Evolutionary conservation across 2,329 filamentous ascomycete genomes (phyloP).

Genomic region (Metarhizium anisopliae): DNA sequence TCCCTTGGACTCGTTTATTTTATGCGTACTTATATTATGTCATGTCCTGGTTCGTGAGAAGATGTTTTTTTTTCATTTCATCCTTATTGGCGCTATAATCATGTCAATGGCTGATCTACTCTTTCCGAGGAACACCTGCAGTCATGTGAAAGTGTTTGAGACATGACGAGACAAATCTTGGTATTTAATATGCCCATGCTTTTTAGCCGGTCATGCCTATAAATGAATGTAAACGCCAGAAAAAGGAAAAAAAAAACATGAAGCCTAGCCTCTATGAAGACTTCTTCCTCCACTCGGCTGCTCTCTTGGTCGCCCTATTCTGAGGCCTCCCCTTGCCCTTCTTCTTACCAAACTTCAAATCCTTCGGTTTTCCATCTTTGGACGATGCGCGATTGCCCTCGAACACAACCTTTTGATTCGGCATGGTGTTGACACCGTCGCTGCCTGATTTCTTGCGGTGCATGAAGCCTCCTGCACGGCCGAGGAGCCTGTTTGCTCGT

Average conservation of each 20-base stretch:
- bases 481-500: slow-evolving; percentile 66
- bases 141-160: too few relatives aligned
- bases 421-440: slow-evolving; percentile 16
- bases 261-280: not conserved
- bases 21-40: not conserved
- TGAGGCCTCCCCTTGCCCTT: slow-evolving; percentile 38
- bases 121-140: too few relatives aligned
- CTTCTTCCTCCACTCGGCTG: slow-evolving; percentile 37
- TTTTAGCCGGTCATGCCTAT: not conserved
- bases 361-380: slow-evolving; percentile 55
- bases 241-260: not conserved
- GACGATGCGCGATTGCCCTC: slow-evolving; percentile 68
- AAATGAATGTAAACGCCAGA: not conserved
- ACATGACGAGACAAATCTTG: too few relatives aligned
- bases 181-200: not conserved
- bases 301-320: slow-evolving; percentile 29
- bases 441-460: slow-evolving; percentile 25
- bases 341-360: slow-evolving; percentile 38
- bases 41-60: not conserved
- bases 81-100: too few relatives aligned
- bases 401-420: slow-evolving; percentile 66
- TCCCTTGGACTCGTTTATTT: slow-evolving; percentile 10
- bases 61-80: too few relatives aligned
- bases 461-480: slow-evolving; percentile 53
- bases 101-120: too few relatives aligned